A percentile compares a stretch with the other conserved stretches of the same genome.
phyloP scores from a whole-genome alignment of 164 flowering plant genomes.

The Macadamia integrifolia region DNA sequence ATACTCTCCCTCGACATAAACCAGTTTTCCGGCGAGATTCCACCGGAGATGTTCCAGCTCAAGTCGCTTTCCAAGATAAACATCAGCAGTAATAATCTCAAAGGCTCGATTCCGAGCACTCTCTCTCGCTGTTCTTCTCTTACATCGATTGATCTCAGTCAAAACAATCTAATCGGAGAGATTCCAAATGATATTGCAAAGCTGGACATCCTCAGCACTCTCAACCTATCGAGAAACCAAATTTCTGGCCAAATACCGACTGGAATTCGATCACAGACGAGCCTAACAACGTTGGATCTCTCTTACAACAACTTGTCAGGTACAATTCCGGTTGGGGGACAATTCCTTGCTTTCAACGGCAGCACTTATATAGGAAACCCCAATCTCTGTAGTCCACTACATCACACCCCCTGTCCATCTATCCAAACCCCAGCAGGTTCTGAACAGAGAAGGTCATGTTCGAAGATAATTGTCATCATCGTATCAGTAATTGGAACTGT shows the following conservation, averaged over 20 bases:
- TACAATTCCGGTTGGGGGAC: constrained; percentile 51
- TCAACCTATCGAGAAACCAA: constrained; percentile 59
- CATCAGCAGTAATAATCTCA: constrained; percentile 46
- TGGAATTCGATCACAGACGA: constrained; percentile 49
- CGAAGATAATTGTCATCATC: constrained; percentile 23
- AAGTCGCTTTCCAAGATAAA: constrained; percentile 37
- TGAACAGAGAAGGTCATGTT: neutral
- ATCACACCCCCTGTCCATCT: constrained; percentile 21
- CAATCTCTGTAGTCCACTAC: constrained; percentile 44
- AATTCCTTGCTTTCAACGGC: constrained; percentile 54
- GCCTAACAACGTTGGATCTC: constrained; percentile 63
- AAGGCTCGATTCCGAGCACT: constrained; percentile 54
- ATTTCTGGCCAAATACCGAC: constrained; percentile 55
- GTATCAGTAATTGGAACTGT: constrained; percentile 16
- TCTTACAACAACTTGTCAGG: constrained; percentile 68
- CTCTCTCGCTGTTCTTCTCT: constrained; percentile 33
- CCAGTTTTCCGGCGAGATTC: constrained; percentile 51
- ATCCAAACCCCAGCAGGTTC: neutral
- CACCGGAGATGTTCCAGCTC: constrained; percentile 40
- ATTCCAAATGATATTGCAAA: constrained; percentile 41
- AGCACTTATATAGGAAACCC: constrained; percentile 67
- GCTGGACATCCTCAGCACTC: constrained; percentile 32
- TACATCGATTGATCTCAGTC: constrained; percentile 53
- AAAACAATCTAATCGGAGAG: constrained; percentile 46
- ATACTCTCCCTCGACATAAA: constrained; percentile 45